Percentiles rank a stretch among this genome's conserved stretches.
Evolutionary conservation across 345 rosid genomes (phyloP).

Genomic region (Euphorbia peplus): DNA sequence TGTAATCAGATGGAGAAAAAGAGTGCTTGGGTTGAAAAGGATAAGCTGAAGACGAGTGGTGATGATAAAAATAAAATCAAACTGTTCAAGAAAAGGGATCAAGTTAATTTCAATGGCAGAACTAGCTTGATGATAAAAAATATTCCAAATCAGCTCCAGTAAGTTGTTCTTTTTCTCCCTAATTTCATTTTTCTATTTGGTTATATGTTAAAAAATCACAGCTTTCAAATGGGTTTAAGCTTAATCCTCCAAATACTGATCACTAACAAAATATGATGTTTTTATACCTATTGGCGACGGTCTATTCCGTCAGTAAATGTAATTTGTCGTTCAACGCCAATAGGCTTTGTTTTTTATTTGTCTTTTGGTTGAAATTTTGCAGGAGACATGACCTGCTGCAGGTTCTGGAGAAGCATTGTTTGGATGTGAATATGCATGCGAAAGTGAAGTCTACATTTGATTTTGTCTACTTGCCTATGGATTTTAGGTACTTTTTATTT

Average conservation of each 20-base stretch:
- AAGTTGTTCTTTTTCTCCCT: neutral
- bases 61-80: too few species aligned
- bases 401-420: conserved; percentile 40
- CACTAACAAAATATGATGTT: too few species aligned
- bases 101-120: neutral
- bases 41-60: too few species aligned
- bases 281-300: too few species aligned
- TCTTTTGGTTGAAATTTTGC: neutral
- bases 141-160: conserved; percentile 21
- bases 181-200: too few species aligned
- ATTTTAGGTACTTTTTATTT: conserved; percentile 35
- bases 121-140: conserved; percentile 25
- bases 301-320: too few species aligned
- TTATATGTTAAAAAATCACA: too few species aligned
- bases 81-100: neutral
- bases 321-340: too few species aligned
- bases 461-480: conserved; percentile 56
- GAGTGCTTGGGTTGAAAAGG: too few species aligned
- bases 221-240: too few species aligned
- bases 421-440: conserved; percentile 19
- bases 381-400: conserved; percentile 37
- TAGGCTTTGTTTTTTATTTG: neutral
- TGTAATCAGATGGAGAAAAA: neutral
- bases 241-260: too few species aligned
- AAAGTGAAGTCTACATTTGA: conserved; percentile 35